A percentile compares a stretch with the other conserved stretches of the same genome.
Evolutionary conservation across 2,329 filamentous ascomycete species (phyloP).

Genomic region (Calycina marina): DNA sequence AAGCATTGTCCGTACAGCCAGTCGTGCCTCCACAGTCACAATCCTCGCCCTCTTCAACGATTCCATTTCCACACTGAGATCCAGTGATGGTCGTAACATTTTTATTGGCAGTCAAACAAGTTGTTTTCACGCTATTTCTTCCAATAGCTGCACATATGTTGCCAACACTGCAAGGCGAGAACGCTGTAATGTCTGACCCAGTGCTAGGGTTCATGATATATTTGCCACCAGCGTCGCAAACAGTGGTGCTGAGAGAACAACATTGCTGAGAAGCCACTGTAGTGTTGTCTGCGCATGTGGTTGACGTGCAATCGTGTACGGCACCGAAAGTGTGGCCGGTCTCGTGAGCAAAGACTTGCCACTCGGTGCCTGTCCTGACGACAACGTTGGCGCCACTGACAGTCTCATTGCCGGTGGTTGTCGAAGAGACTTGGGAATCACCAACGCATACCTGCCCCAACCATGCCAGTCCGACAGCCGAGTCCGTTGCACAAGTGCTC

Average conservation of each 20-base stretch:
- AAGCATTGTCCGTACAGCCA: slow-evolving; percentile 60
- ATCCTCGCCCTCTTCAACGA: slow-evolving; percentile 86
- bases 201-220: slow-evolving; percentile 98
- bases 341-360: slow-evolving; percentile 94
- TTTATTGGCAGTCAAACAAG: slow-evolving; percentile 74
- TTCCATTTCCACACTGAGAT: slow-evolving; percentile 87
- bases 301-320: slow-evolving; percentile 73
- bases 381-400: slow-evolving; percentile 84
- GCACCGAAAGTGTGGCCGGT: slow-evolving; percentile 90
- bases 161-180: slow-evolving; percentile 80
- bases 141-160: slow-evolving; percentile 85
- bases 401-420: slow-evolving; percentile 44
- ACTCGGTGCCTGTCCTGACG: slow-evolving; percentile 67
- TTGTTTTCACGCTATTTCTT: slow-evolving; percentile 58
- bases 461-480: slow-evolving; percentile 87
- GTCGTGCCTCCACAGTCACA: slow-evolving; percentile 80
- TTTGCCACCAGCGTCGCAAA: slow-evolving; percentile 60
- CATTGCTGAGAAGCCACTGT: slow-evolving; percentile 50
- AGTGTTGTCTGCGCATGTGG: slow-evolving; percentile 46
- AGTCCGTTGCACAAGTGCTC: slow-evolving; percentile 56
- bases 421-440: slow-evolving; percentile 31
- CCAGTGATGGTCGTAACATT: slow-evolving; percentile 69
- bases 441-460: slow-evolving; percentile 63
- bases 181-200: slow-evolving; percentile 52
- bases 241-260: slow-evolving; percentile 55